A percentile compares a stretch with the other conserved stretches of the same genome.
These are phyloP conservation scores for Alliaria petiolata DNA, from an alignment of 345 rosid species.

Conservation along the genomic window DNA sequence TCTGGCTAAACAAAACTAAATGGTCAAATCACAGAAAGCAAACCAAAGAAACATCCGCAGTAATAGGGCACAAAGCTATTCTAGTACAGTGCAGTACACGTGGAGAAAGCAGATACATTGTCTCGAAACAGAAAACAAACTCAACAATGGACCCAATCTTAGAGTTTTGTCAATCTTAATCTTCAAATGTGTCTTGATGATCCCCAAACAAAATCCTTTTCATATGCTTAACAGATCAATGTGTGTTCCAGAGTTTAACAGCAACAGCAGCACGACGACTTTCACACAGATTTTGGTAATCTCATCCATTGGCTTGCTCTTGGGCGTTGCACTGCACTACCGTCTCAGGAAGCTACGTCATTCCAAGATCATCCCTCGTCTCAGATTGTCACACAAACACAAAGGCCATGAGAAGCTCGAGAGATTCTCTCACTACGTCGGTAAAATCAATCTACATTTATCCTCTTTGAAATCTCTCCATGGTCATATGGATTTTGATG, in stretches of 20 bases:
- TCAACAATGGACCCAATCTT: constrained; percentile 11
- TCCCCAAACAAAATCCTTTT: neutral
- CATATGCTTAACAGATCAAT: constrained; percentile 20
- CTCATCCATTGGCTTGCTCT: constrained; percentile 62
- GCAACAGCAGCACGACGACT: constrained; percentile 20
- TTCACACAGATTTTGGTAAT: constrained; percentile 55
- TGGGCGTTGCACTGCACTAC: constrained; percentile 53
- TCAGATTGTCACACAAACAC: constrained; percentile 36
- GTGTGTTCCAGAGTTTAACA: constrained; percentile 30
- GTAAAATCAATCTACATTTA: constrained; percentile 38
- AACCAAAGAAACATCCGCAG: constrained; percentile 11
- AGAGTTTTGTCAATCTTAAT: constrained; percentile 11
- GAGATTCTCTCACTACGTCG: constrained; percentile 88
- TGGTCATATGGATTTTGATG: constrained; percentile 10
- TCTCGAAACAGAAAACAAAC: constrained; percentile 30
- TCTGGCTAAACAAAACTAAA: neutral
- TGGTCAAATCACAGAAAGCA: constrained; percentile 23
- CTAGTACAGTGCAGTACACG: constrained; percentile 17
- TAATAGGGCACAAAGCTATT: constrained; percentile 25
- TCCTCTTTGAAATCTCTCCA: constrained; percentile 2
- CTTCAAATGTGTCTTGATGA: constrained; percentile 21
- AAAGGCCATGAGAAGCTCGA: constrained; percentile 65
- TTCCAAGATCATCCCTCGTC: constrained; percentile 63
- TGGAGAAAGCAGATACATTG: constrained; percentile 31
- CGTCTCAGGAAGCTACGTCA: constrained; percentile 45